Conservation (phyloP, 2,329 filamentous ascomycete genomes). For the Clarireedia paspali region DNA sequence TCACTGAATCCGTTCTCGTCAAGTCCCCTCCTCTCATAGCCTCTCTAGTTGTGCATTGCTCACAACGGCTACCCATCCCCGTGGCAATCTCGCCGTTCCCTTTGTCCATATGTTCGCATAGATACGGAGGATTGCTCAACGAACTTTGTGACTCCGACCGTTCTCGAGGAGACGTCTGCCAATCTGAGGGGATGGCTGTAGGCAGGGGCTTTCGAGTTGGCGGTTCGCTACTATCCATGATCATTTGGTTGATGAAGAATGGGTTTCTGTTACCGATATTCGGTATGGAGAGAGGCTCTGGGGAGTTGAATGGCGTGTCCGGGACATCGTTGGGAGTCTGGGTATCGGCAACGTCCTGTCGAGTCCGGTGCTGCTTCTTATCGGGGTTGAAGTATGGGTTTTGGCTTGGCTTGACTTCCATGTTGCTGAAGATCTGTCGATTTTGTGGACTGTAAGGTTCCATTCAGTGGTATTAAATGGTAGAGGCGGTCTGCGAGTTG, state of each 20-base stretch:
- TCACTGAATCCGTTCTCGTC: not conserved
- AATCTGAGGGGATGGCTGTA: conserved; percentile 1
- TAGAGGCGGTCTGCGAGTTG: not conserved
- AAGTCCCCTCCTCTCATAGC: not conserved
- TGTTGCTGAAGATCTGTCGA: not conserved
- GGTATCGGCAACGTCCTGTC: not conserved
- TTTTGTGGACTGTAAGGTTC: not conserved
- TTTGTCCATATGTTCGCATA: not conserved
- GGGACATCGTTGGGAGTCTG: conserved; percentile 2
- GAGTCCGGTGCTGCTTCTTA: conserved; percentile 1
- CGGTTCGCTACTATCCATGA: not conserved
- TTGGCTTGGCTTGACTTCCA: conserved; percentile 1
- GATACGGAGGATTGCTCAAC: not conserved
- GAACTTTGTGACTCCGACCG: not conserved
- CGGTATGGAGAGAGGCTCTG: not conserved
- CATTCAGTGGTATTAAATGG: not conserved
- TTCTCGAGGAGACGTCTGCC: not conserved
- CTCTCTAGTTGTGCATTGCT: not conserved
- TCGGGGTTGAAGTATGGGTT: conserved; percentile 4
- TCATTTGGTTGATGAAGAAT: conserved; percentile 1
- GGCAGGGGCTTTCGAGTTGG: not conserved
- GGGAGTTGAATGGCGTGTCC: conserved; percentile 7
- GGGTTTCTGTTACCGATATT: not conserved
- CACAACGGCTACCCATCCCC: not conserved
- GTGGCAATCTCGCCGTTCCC: not conserved